These are phyloP conservation scores for Corynascus novoguineensis DNA, from an alignment of 495 filamentous ascomycete species.

Conservation along the genomic window DNA sequence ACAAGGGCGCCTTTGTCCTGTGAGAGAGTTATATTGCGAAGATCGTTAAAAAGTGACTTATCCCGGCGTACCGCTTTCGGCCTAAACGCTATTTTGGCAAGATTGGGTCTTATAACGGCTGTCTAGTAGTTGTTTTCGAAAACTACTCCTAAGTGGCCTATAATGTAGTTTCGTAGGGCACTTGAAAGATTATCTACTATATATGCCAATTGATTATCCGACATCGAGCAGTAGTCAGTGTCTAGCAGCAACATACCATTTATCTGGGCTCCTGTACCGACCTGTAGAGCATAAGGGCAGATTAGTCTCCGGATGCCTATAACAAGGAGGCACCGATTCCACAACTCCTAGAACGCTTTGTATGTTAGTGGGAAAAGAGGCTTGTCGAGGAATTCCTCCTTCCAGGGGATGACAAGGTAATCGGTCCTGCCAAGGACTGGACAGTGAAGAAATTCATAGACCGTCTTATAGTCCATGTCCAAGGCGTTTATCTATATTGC, in stretches of 20 bases:
- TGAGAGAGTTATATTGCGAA: conserved; percentile 7
- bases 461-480: conserved; percentile 11
- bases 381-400: conserved; percentile 14
- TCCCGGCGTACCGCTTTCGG: neutral
- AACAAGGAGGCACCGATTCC: conserved; percentile 3
- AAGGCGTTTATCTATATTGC: conserved; percentile 10
- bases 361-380: conserved; percentile 13
- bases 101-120: conserved; percentile 1
- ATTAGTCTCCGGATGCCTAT: conserved; percentile 4
- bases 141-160: conserved; percentile 2
- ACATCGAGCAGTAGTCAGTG: conserved; percentile 3
- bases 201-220: conserved; percentile 5
- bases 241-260: conserved; percentile 14
- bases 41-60: conserved; percentile 11
- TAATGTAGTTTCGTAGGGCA: conserved; percentile 12
- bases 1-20: conserved; percentile 7
- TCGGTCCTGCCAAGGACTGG: conserved; percentile 2
- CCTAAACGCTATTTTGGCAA: neutral
- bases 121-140: conserved; percentile 11
- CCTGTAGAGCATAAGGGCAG: conserved; percentile 14
- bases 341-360: neutral
- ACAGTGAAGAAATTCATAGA: conserved; percentile 10
- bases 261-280: conserved; percentile 13
- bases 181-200: conserved; percentile 1
- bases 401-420: conserved; percentile 11